Conservation (phyloP, 2,329 filamentous ascomycete genomes). For the Juglanconis juglandina region DNA sequence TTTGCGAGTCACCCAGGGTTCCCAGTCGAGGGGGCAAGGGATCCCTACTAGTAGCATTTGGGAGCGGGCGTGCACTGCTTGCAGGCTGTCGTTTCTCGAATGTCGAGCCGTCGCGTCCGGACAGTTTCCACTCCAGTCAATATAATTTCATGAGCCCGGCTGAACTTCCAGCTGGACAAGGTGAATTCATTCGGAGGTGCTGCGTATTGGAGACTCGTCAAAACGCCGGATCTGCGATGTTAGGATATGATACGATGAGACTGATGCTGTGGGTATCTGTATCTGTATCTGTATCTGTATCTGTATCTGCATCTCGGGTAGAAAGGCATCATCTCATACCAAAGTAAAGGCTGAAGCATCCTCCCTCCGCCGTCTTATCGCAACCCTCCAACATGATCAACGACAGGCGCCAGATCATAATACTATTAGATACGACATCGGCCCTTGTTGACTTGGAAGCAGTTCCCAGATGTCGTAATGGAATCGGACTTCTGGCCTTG, state of each 20-base stretch:
- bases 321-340: no score
- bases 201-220: neutral
- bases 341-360: no score
- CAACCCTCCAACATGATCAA: neutral
- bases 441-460: neutral
- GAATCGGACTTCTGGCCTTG: no score
- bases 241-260: no score
- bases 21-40: constrained; percentile 1
- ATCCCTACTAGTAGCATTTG: constrained; percentile 1
- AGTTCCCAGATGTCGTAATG: neutral
- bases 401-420: neutral
- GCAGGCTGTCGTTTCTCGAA: neutral
- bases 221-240: no score
- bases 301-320: no score
- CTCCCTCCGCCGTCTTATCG: neutral
- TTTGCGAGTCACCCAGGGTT: neutral
- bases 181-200: neutral
- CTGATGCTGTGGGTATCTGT: no score
- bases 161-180: constrained; percentile 7
- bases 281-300: no score
- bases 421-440: neutral
- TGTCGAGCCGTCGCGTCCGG: neutral
- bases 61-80: neutral
- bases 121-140: neutral
- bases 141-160: neutral